Evolutionary conservation across 768 basidiomycete species (phyloP).

Genomic region (Calocybe gangraenosa): DNA sequence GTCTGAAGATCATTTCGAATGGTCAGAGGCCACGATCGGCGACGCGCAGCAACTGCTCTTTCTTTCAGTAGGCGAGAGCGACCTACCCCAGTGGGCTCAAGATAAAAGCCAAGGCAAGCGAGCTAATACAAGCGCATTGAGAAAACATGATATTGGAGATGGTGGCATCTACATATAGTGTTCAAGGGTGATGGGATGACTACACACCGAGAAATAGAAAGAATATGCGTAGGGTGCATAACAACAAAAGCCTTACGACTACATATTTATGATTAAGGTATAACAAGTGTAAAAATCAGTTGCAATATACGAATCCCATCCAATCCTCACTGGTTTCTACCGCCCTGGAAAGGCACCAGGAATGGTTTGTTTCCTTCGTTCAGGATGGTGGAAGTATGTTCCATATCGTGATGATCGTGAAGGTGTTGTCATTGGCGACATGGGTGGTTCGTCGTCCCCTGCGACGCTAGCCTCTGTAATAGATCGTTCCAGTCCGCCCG

Average conservation of each 20-base stretch:
- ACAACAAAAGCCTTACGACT: neutral
- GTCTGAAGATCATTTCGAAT: conserved; percentile 28
- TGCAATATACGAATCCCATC: no score
- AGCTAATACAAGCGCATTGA: conserved; percentile 3
- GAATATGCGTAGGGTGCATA: neutral
- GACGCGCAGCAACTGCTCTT: conserved; percentile 34
- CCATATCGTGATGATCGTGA: conserved; percentile 56
- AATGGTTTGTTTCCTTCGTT: conserved; percentile 52
- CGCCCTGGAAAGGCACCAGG: conserved; percentile 57
- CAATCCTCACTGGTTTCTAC: neutral
- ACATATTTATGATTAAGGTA: conserved; percentile 12
- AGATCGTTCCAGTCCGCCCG: conserved; percentile 24
- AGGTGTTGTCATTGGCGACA: conserved; percentile 26
- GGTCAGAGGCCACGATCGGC: conserved; percentile 31
- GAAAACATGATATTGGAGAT: conserved; percentile 35
- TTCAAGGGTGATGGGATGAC: no score
- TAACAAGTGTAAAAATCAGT: no score
- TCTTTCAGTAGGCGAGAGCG: conserved; percentile 25
- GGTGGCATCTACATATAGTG: conserved; percentile 48
- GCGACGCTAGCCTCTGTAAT: conserved; percentile 20
- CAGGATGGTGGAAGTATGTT: conserved; percentile 87
- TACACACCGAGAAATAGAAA: no score
- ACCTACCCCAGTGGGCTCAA: conserved; percentile 16
- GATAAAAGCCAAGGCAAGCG: neutral
- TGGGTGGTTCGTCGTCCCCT: conserved; percentile 15